Conservation (phyloP, 164 flowering plant species). For the Cinnamomum chago region DNA sequence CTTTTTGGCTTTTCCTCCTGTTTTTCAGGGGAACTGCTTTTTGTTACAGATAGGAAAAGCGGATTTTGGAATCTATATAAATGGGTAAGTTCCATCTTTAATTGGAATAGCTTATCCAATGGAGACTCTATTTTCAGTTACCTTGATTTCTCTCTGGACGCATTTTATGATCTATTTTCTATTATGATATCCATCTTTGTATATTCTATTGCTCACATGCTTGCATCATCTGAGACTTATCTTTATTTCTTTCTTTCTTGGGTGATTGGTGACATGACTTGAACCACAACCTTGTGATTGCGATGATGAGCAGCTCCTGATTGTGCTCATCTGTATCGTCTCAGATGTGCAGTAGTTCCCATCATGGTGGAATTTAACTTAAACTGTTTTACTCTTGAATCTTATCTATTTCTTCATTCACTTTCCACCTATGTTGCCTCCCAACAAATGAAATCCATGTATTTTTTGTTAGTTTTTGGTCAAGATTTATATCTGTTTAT, state of each 20-base stretch:
- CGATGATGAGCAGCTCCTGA: no score
- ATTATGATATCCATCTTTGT: neutral
- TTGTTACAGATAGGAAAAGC: conserved; percentile 70
- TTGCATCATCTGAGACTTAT: no score
- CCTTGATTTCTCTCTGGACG: neutral
- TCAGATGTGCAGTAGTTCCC: neutral
- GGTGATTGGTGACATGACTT: no score
- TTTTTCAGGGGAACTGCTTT: conserved; percentile 73
- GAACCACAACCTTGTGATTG: no score
- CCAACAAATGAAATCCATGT: neutral
- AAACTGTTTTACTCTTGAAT: neutral
- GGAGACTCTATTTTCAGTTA: neutral
- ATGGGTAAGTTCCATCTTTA: conserved; percentile 54
- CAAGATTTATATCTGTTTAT: neutral
- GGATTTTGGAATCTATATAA: conserved; percentile 93
- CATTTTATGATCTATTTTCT: neutral
- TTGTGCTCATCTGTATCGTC: no score
- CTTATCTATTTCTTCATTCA: neutral
- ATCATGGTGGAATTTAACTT: neutral
- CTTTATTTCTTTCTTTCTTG: no score
- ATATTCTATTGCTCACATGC: neutral
- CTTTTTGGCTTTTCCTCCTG: neutral
- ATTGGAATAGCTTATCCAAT: neutral
- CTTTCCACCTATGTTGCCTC: neutral
- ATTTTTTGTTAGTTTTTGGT: neutral